A percentile compares a stretch with the other conserved stretches of the same genome.
These are phyloP conservation scores for Magnolia officinalis DNA, from an alignment of 164 flowering plant genomes.

Conservation along the genomic window DNA sequence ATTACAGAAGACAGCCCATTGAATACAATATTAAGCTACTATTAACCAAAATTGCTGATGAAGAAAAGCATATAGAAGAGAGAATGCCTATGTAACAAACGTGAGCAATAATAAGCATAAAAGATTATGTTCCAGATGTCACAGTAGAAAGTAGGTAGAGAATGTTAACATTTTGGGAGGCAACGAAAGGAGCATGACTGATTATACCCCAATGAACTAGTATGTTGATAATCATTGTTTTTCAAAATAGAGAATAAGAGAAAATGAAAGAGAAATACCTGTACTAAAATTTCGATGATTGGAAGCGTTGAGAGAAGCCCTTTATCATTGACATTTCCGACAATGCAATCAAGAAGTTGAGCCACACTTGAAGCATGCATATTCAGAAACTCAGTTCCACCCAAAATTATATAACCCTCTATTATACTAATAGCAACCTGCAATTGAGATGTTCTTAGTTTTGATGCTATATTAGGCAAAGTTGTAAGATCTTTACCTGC, in stretches of 20 bases:
- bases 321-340: constrained; percentile 85
- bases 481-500: not conserved
- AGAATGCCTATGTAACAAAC: too few species aligned
- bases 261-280: constrained; percentile 45
- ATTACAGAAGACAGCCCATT: too few species aligned
- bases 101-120: too few species aligned
- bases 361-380: constrained; percentile 73
- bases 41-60: too few species aligned
- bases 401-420: constrained; percentile 76
- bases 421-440: constrained; percentile 74
- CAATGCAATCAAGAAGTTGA: constrained; percentile 69
- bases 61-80: too few species aligned
- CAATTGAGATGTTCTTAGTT: constrained; percentile 12
- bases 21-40: too few species aligned
- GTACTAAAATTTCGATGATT: constrained; percentile 69
- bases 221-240: too few species aligned
- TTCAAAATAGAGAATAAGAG: not conserved
- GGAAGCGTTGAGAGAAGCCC: constrained; percentile 81
- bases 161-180: too few species aligned
- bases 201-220: too few species aligned
- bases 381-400: constrained; percentile 71
- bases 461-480: not conserved
- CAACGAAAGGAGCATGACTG: too few species aligned
- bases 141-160: too few species aligned
- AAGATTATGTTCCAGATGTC: too few species aligned